Evolutionary conservation across 2,329 filamentous ascomycete species (phyloP).

Genomic region (Paecilomyces niveus): DNA sequence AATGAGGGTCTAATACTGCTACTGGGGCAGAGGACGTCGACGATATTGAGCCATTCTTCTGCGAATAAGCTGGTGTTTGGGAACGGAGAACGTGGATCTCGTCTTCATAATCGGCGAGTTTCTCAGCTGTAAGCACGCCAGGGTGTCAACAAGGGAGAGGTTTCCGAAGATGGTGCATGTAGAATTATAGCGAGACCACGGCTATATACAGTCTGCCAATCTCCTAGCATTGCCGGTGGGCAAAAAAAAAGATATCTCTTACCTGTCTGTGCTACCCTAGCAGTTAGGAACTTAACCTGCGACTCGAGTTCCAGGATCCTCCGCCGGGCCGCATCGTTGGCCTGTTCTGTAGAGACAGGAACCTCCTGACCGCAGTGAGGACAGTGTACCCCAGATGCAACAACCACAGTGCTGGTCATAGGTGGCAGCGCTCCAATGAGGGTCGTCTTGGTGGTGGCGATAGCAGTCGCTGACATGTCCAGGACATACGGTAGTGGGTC

Average conservation of each 20-base stretch:
- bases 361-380: constrained; percentile 33
- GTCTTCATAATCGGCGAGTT: constrained; percentile 57
- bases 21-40: constrained; percentile 19
- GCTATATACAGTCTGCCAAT: neutral
- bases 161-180: neutral
- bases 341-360: constrained; percentile 14
- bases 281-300: constrained; percentile 46
- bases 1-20: constrained; percentile 25
- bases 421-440: constrained; percentile 23
- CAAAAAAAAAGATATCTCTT: constrained; percentile 15
- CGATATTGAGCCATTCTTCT: constrained; percentile 18
- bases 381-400: constrained; percentile 21
- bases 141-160: constrained; percentile 3
- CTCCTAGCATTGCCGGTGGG: neutral
- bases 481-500: constrained; percentile 13
- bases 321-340: constrained; percentile 27
- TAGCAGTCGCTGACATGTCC: constrained; percentile 18
- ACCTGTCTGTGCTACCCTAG: constrained; percentile 49
- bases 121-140: constrained; percentile 38
- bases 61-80: constrained; percentile 17
- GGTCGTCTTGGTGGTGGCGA: constrained; percentile 14
- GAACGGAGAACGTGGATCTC: constrained; percentile 47
- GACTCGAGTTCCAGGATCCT: constrained; percentile 47
- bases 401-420: constrained; percentile 18
- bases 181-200: neutral